Conservation (phyloP, 768 basidiomycete genomes). For the Atractiella rhizophila region DNA sequence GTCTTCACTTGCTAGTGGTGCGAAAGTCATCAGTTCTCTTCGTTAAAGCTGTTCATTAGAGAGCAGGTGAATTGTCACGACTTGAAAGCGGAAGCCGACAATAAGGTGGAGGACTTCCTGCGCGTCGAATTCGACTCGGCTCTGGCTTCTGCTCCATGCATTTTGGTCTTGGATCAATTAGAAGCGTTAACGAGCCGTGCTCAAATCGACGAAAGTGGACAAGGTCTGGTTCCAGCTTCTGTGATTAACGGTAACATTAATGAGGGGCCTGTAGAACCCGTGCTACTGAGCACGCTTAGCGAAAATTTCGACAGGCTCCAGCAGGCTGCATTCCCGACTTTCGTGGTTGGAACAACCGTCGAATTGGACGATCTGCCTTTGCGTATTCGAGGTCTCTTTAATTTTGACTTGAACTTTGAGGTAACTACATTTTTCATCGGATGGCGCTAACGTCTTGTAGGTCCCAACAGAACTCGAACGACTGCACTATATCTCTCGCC, state of each 20-base stretch:
- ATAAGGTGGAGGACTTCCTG: constrained; percentile 47
- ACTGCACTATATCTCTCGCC: constrained; percentile 32
- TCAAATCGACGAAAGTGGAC: constrained; percentile 37
- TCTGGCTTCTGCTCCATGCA: constrained; percentile 49
- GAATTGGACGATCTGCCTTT: constrained; percentile 41
- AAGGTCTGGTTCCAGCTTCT: constrained; percentile 28
- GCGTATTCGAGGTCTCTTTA: constrained; percentile 45
- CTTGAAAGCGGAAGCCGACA: constrained; percentile 47
- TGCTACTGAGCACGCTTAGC: constrained; percentile 33
- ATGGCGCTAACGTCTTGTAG: constrained; percentile 23
- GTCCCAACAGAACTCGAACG: constrained; percentile 58
- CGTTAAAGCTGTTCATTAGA: neutral
- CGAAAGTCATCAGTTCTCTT: neutral
- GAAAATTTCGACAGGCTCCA: constrained; percentile 38
- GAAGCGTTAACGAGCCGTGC: constrained; percentile 53
- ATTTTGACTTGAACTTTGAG: constrained; percentile 55
- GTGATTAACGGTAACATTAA: neutral
- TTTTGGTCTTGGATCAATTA: constrained; percentile 51
- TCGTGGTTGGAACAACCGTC: constrained; percentile 48
- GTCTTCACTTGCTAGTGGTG: no score
- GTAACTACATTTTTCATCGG: constrained; percentile 23
- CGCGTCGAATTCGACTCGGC: constrained; percentile 53
- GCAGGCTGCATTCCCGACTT: constrained; percentile 39
- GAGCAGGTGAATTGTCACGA: constrained; percentile 63
- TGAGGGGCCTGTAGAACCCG: constrained; percentile 27